phyloP scores from a whole-genome alignment of 441 rosid species.

The California macrophylla region DNA sequence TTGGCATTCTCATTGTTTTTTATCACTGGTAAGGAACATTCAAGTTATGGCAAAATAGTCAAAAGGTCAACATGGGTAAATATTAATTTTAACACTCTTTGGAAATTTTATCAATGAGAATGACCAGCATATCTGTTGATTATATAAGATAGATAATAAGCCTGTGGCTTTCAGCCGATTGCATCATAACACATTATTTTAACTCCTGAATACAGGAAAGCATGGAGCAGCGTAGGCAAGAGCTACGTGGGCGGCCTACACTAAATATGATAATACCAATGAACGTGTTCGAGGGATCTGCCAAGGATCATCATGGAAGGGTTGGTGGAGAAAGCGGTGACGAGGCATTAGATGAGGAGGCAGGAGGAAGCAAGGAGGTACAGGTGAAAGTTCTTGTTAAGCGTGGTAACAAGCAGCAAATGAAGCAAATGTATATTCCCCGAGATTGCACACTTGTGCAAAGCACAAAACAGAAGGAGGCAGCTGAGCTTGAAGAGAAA shows the following conservation, averaged over 20 bases:
- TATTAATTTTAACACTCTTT: no score
- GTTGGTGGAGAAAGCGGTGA: slow-evolving; percentile 71
- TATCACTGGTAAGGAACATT: background rate
- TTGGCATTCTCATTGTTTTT: background rate
- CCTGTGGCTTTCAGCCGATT: background rate
- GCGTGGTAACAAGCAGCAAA: slow-evolving; percentile 94
- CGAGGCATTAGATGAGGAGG: slow-evolving; percentile 63
- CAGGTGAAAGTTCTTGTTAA: slow-evolving; percentile 96
- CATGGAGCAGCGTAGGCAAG: slow-evolving; percentile 90
- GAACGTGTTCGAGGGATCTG: slow-evolving; percentile 84
- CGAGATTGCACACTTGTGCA: slow-evolving; percentile 74
- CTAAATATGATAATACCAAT: slow-evolving; percentile 86
- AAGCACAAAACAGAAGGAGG: slow-evolving; percentile 75
- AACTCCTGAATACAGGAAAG: slow-evolving; percentile 60
- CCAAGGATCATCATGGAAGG: slow-evolving; percentile 74
- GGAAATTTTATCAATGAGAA: no score
- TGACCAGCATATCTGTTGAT: background rate
- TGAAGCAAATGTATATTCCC: slow-evolving; percentile 86
- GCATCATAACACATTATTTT: background rate
- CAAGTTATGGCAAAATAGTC: background rate
- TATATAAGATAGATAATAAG: background rate
- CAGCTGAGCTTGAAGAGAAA: slow-evolving; percentile 95
- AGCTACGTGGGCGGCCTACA: slow-evolving; percentile 74
- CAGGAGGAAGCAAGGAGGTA: slow-evolving; percentile 66
- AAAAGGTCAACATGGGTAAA: background rate